Evolutionary conservation across 2,329 filamentous ascomycete genomes (phyloP), one percentile per base, ranked within the genome.

Genomic region (Endoconidiophora laricicola): DNA sequence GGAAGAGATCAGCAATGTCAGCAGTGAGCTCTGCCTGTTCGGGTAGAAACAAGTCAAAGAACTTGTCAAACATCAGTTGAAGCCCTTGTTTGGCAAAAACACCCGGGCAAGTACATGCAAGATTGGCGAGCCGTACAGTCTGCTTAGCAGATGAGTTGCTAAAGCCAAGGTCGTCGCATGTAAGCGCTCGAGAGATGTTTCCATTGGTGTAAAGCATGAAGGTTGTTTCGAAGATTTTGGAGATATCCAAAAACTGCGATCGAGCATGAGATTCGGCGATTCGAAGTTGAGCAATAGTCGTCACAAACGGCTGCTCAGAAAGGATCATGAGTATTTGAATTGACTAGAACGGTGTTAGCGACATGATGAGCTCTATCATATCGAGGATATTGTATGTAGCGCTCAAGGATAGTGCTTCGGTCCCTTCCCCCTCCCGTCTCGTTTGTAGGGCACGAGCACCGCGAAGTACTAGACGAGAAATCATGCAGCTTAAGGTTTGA

Each of bases 1-100:
- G 45, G n/a, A 49, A 52, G 12, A 54, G 36, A 33, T 54, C 49
- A 5, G 46, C 49, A 43, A 54, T 49, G 22, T 54, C 49, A n/a
- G 49, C 45, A 9, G 52, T 50, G 29, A 54, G 18, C 24, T 50
- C 52, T 6, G 52, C 46, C 36, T 52, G 46, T 14, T 52, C 49
- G 1, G 50, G 52, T 6, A 54, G 65, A 12, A 72, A 70, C 1
- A 69, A 65, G 46, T 66, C 63, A 44, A 66, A 61, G 43, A 67
- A 66, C 18, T 66, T 64, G 47, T 68, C 65, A 54, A 72, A 65
- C 20, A 68, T 59, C 18, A 63, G 59, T n/a, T 70, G 62, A 38
- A 74, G 69, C 45, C 51, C 51, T 22, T 46, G 38, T 24, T 55
- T 53, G 44, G 55, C 54, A 45, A 51, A 50, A 37, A 54, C 48